Percentiles rank a stretch among this genome's conserved stretches.
These are phyloP conservation scores for Phaeosphaeriaceae sp. DNA, from an alignment of 2,329 filamentous ascomycete species.

Conservation along the genomic window DNA sequence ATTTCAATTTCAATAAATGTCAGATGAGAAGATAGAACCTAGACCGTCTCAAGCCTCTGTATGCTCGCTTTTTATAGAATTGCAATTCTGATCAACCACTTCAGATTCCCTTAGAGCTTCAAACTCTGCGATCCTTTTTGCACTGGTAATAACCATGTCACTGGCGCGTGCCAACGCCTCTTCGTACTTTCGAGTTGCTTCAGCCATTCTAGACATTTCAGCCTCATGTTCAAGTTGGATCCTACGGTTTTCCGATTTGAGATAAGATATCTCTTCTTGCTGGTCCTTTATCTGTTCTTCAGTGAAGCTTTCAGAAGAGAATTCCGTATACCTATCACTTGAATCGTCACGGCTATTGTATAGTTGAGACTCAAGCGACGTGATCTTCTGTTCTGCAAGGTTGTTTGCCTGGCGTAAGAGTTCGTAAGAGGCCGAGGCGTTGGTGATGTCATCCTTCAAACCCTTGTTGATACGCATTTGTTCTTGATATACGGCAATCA, in stretches of 20 bases:
- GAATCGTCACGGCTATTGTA: neutral
- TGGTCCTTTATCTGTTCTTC: neutral
- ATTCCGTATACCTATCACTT: neutral
- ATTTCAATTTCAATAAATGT: too few species aligned
- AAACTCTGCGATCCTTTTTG: neutral
- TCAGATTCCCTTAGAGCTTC: neutral
- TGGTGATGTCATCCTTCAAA: neutral
- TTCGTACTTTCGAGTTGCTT: neutral
- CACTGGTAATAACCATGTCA: neutral
- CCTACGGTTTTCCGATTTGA: neutral
- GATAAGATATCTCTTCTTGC: neutral
- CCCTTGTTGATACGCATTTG: neutral
- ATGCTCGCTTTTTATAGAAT: too few species aligned
- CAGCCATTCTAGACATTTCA: neutral
- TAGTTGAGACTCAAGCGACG: neutral
- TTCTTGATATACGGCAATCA: neutral
- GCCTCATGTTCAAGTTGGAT: neutral
- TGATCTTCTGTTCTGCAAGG: neutral
- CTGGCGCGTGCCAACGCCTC: neutral
- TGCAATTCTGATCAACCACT: neutral
- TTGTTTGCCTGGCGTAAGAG: neutral
- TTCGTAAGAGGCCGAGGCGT: neutral
- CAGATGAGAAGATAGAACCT: too few species aligned
- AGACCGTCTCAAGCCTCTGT: too few species aligned
- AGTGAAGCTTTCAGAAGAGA: neutral